Evolutionary conservation across 1,284 basidiomycete genomes (phyloP).

Genomic region (Austroboletus rostrupii): DNA sequence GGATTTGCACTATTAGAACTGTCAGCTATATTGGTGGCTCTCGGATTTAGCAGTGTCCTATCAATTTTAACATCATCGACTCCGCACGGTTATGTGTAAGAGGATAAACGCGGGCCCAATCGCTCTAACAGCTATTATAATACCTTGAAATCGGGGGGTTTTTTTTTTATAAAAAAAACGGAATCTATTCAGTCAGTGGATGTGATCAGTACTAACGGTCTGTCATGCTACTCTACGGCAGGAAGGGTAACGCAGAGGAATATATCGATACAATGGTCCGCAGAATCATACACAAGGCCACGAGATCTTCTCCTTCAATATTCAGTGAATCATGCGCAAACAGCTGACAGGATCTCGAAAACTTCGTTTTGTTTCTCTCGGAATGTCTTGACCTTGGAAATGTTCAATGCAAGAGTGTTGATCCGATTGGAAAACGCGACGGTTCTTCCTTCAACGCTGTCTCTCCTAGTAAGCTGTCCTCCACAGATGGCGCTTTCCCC

Average conservation of each 20-base stretch:
- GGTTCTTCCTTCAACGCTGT: conserved; percentile 56
- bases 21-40: too few relatives aligned
- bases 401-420: conserved; percentile 63
- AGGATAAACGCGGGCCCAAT: too few relatives aligned
- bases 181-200: background rate
- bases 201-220: background rate
- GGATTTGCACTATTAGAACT: too few relatives aligned
- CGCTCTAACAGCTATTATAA: background rate
- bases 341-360: conserved; percentile 51
- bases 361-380: conserved; percentile 66
- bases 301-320: background rate
- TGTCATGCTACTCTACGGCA: conserved; percentile 5
- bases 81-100: too few relatives aligned
- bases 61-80: too few relatives aligned
- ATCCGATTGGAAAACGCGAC: conserved; percentile 71
- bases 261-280: conserved; percentile 11
- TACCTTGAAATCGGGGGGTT: background rate
- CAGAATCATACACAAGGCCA: background rate
- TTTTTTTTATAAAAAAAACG: too few relatives aligned
- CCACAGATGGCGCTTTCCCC: conserved; percentile 22
- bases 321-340: conserved; percentile 14
- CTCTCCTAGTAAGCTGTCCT: conserved; percentile 29
- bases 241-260: background rate
- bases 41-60: too few relatives aligned
- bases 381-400: conserved; percentile 68